Conservation (phyloP, 192 early-diverging fungal species). For the Spinellus fusiger region DNA sequence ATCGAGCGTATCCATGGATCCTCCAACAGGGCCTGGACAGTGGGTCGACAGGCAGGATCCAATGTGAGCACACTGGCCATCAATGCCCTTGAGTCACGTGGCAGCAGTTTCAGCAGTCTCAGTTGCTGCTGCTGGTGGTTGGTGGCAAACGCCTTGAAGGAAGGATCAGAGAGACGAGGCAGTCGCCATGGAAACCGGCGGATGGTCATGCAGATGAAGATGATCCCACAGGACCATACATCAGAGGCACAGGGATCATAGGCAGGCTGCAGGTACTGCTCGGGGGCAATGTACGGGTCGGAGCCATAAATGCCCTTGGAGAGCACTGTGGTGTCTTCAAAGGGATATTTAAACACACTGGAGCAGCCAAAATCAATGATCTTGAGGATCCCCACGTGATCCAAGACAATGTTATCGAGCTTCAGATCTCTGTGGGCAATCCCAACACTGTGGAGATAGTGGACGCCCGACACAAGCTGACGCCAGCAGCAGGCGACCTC, state of each 20-base stretch:
- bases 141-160: conserved; percentile 47
- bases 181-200: conserved; percentile 66
- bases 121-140: conserved; percentile 39
- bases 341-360: conserved; percentile 81
- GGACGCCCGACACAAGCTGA: conserved; percentile 76
- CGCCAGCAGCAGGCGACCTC: conserved; percentile 87
- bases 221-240: conserved; percentile 88
- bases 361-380: conserved; percentile 96
- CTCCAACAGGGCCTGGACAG: conserved; percentile 61
- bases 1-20: conserved; percentile 72
- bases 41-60: conserved; percentile 48
- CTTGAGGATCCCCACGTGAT: conserved; percentile 71
- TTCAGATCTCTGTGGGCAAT: conserved; percentile 94
- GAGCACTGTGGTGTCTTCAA: conserved; percentile 46
- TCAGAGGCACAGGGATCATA: conserved; percentile 83
- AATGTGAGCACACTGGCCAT: conserved; percentile 63
- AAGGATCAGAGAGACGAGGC: conserved; percentile 47
- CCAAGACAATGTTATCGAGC: conserved; percentile 82
- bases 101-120: conserved; percentile 56
- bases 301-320: conserved; percentile 67
- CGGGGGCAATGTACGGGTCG: conserved; percentile 96
- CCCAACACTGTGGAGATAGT: conserved; percentile 84
- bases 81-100: conserved; percentile 50
- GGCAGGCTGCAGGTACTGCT: conserved; percentile 58
- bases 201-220: conserved; percentile 71